These are phyloP conservation scores for Malus orientalis DNA, from an alignment of 306 rosid genomes.

Conservation along the genomic window DNA sequence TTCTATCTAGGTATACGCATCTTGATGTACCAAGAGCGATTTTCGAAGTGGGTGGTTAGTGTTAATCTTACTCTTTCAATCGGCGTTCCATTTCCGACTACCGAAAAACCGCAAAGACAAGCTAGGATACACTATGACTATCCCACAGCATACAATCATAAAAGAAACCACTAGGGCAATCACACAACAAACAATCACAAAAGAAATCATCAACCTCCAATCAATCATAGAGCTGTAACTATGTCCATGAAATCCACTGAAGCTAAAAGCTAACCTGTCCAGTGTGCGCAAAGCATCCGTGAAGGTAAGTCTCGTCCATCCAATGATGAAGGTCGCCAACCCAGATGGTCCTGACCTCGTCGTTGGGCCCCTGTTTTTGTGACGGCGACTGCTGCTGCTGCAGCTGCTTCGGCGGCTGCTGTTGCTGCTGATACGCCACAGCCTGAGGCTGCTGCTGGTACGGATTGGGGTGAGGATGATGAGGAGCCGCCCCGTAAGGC, in stretches of 20 bases:
- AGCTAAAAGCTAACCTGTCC: slow-evolving; percentile 45
- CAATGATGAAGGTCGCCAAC: slow-evolving; percentile 86
- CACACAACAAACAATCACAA: background rate
- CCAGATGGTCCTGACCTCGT: slow-evolving; percentile 91
- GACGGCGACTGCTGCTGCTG: slow-evolving; percentile 17
- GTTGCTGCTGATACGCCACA: slow-evolving; percentile 12
- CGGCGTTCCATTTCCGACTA: background rate
- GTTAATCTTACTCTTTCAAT: background rate
- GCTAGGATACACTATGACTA: background rate
- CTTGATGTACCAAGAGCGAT: background rate
- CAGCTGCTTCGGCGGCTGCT: slow-evolving; percentile 19
- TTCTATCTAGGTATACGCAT: background rate
- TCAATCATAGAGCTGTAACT: background rate
- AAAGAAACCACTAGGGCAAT: background rate
- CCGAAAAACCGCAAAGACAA: background rate
- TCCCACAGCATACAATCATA: background rate
- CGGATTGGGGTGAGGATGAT: slow-evolving; percentile 31
- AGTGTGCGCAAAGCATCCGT: slow-evolving; percentile 66
- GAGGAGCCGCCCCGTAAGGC: slow-evolving; percentile 40
- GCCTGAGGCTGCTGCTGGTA: slow-evolving; percentile 22
- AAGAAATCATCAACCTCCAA: background rate
- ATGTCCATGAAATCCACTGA: background rate
- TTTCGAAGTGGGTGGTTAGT: background rate
- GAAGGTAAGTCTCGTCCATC: slow-evolving; percentile 86
- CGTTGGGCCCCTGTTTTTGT: slow-evolving; percentile 29